phyloP scores from a whole-genome alignment of 2,329 filamentous ascomycete genomes.

The Clonostachys sp. region DNA sequence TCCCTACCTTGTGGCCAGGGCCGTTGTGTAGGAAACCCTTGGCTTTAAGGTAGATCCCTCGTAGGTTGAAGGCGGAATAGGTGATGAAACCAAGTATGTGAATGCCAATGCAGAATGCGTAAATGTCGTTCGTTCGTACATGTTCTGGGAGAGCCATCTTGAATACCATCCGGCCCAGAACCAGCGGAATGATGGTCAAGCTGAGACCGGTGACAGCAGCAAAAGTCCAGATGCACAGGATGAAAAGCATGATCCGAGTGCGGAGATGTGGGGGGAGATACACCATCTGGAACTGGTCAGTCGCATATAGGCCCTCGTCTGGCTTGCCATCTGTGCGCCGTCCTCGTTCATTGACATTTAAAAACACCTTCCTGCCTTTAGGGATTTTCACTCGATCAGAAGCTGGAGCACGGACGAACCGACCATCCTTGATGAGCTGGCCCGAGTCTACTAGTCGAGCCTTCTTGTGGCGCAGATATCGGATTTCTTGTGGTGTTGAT shows the following conservation, averaged over 20 bases:
- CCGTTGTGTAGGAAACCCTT: conserved; percentile 1
- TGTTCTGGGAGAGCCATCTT: conserved; percentile 65
- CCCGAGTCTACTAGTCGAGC: conserved; percentile 36
- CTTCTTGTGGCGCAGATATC: conserved; percentile 31
- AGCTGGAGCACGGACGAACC: conserved; percentile 86
- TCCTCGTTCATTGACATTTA: conserved; percentile 62
- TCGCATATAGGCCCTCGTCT: conserved; percentile 46
- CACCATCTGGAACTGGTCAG: conserved; percentile 62
- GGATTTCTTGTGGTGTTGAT: conserved; percentile 26
- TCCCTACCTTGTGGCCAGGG: background rate
- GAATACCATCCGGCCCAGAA: conserved; percentile 79
- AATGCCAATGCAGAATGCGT: conserved; percentile 88
- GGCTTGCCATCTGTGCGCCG: conserved; percentile 57
- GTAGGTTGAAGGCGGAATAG: conserved; percentile 56
- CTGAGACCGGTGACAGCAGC: conserved; percentile 82
- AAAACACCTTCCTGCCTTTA: conserved; percentile 76
- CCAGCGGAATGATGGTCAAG: conserved; percentile 79
- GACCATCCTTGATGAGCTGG: conserved; percentile 65
- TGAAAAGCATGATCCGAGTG: conserved; percentile 75
- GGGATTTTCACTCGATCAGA: conserved; percentile 94
- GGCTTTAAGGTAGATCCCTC: conserved; percentile 23
- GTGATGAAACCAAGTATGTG: conserved; percentile 69
- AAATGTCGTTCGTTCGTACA: conserved; percentile 85
- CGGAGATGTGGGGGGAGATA: conserved; percentile 86
- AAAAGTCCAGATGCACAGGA: conserved; percentile 88